Evolutionary conservation across 2,329 filamentous ascomycete species (phyloP).

Genomic region (Rutstroemia sp.): DNA sequence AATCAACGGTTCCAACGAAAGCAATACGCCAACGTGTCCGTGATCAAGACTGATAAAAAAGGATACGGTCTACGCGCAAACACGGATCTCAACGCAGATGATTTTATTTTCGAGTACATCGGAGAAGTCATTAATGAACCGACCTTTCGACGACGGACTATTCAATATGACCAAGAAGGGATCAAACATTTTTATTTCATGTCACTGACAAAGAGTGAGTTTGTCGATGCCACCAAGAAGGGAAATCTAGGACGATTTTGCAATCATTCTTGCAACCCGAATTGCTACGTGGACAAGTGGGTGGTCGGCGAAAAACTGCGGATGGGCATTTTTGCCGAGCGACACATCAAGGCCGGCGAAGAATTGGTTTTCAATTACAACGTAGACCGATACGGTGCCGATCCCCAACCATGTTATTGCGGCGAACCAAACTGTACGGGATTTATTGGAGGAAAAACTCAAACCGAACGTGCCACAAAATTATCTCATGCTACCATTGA

Average conservation of each 20-base stretch:
- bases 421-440: conserved; percentile 90
- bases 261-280: conserved; percentile 98
- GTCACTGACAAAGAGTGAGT: conserved; percentile 93
- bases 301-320: conserved; percentile 94
- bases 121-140: conserved; percentile 95
- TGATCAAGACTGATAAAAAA: conserved; percentile 98
- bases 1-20: conserved; percentile 92
- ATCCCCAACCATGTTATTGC: conserved; percentile 96
- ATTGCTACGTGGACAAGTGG: conserved; percentile 99
- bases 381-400: conserved; percentile 93
- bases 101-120: conserved; percentile 98
- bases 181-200: conserved; percentile 99
- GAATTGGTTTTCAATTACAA: conserved; percentile 99
- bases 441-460: conserved; percentile 95
- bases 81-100: conserved; percentile 65
- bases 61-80: conserved; percentile 87
- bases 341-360: conserved; percentile 77
- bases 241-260: conserved; percentile 95
- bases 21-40: conserved; percentile 83
- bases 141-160: conserved; percentile 81
- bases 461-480: conserved; percentile 92
- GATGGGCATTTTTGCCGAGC: conserved; percentile 96
- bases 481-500: conserved; percentile 84
- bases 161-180: conserved; percentile 88
- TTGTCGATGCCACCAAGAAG: conserved; percentile 94